Percentiles rank a stretch among this genome's conserved stretches.
These are phyloP conservation scores for Blastomyces silverae DNA, from an alignment of 2,329 filamentous ascomycete genomes.

Conservation along the genomic window DNA sequence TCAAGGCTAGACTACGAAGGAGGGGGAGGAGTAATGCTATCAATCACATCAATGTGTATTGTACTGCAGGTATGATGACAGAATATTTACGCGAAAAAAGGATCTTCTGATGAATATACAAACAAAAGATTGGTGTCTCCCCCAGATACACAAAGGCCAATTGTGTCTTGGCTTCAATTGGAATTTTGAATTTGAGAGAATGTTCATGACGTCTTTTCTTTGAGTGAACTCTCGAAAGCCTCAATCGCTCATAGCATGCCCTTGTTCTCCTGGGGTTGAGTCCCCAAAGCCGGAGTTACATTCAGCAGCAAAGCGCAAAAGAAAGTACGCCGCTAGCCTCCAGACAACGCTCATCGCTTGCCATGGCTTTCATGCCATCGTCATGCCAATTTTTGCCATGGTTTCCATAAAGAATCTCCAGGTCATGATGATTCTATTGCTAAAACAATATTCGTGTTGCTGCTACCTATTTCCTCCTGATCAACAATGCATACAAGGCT, in stretches of 20 bases:
- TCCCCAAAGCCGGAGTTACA: background rate
- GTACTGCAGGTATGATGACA: background rate
- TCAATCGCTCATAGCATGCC: background rate
- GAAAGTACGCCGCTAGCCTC: background rate
- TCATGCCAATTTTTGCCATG: background rate
- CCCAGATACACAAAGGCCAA: background rate
- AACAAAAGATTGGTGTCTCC: background rate
- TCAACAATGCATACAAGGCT: background rate
- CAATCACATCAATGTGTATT: constrained; percentile 1
- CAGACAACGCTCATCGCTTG: background rate
- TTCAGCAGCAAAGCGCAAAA: background rate
- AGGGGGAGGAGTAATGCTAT: background rate
- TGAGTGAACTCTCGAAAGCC: background rate
- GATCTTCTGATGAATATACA: background rate
- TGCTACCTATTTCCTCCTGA: background rate
- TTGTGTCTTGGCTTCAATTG: background rate
- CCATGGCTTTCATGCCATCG: background rate
- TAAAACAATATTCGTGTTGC: background rate
- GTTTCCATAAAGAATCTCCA: background rate
- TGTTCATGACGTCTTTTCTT: background rate
- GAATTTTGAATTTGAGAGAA: background rate
- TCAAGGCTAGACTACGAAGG: background rate
- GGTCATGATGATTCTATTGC: background rate
- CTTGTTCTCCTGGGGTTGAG: background rate
- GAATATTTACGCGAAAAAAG: background rate